Conservation (phyloP, 2,329 filamentous ascomycete species). For the Pezicula radicicola region DNA sequence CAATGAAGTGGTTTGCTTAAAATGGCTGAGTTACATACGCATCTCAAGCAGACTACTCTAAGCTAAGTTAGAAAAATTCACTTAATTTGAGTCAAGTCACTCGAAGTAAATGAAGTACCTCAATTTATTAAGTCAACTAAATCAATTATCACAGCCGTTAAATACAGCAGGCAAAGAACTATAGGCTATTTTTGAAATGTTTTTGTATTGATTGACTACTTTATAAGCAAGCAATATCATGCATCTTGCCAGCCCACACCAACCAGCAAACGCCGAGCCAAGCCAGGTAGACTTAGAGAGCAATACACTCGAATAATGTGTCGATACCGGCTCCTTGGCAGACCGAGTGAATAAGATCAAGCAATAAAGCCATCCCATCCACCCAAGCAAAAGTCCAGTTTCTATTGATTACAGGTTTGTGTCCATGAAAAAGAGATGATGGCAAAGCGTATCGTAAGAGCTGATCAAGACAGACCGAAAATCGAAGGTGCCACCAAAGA, state of each 20-base stretch:
- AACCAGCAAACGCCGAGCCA: conserved; percentile 7
- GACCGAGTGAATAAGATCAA: conserved; percentile 10
- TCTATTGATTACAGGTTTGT: conserved; percentile 28
- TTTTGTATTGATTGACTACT: conserved; percentile 18
- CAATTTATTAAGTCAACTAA: too few species aligned
- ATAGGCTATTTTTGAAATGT: conserved; percentile 18
- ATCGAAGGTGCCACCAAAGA: conserved; percentile 19
- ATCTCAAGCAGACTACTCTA: too few species aligned
- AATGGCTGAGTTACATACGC: too few species aligned
- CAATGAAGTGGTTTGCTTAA: too few species aligned
- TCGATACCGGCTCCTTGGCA: conserved; percentile 10
- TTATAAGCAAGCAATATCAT: conserved; percentile 10
- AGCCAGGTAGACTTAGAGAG: conserved; percentile 10
- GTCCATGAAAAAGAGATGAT: conserved; percentile 17
- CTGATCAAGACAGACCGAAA: conserved; percentile 12
- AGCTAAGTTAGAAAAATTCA: too few species aligned
- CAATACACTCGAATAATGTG: neutral
- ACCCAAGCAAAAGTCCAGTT: conserved; percentile 11
- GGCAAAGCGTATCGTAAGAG: conserved; percentile 8
- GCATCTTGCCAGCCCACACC: conserved; percentile 7
- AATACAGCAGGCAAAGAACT: too few species aligned
- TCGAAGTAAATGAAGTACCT: too few species aligned
- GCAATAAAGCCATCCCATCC: conserved; percentile 4
- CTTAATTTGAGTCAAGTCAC: too few species aligned
- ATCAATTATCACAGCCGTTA: too few species aligned